A percentile compares a stretch with the other conserved stretches of the same genome.
These are phyloP conservation scores for Globisporangium alternatum DNA, from an alignment of 352 stramenopile species.

Conservation along the genomic window DNA sequence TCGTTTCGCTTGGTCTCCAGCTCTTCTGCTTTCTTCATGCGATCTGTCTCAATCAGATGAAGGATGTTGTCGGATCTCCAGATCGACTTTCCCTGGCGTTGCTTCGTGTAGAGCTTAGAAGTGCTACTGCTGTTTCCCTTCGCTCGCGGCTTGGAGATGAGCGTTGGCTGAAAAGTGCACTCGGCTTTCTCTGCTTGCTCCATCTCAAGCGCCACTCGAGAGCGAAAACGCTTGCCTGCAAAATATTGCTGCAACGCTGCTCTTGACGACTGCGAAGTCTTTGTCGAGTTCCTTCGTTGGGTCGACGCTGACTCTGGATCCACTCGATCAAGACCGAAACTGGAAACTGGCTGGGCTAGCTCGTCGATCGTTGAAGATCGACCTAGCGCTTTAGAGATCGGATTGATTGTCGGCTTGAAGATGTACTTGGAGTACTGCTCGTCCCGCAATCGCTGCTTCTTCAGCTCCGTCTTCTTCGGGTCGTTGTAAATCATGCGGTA, in stretches of 20 bases:
- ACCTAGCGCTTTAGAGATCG: slow-evolving; percentile 62
- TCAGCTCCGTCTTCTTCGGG: slow-evolving; percentile 48
- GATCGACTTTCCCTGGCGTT: slow-evolving; percentile 25
- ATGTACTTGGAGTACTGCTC: slow-evolving; percentile 54
- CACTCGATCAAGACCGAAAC: slow-evolving; percentile 16
- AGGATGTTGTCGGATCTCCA: slow-evolving; percentile 69
- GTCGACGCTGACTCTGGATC: neutral
- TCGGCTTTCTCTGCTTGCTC: slow-evolving; percentile 61
- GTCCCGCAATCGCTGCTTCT: slow-evolving; percentile 57
- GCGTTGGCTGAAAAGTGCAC: slow-evolving; percentile 64
- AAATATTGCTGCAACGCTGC: slow-evolving; percentile 48
- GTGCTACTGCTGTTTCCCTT: slow-evolving; percentile 27
- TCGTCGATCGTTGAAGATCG: slow-evolving; percentile 42
- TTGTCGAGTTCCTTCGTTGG: slow-evolving; percentile 13
- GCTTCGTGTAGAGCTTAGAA: slow-evolving; percentile 34
- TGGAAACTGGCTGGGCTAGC: slow-evolving; percentile 36
- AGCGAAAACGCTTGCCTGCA: slow-evolving; percentile 65
- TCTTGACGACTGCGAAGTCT: slow-evolving; percentile 20
- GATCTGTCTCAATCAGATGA: slow-evolving; percentile 61
- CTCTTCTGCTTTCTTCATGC: slow-evolving; percentile 47
- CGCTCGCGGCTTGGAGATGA: slow-evolving; percentile 26
- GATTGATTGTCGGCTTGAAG: slow-evolving; percentile 81
- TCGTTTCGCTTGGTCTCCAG: slow-evolving; percentile 61
- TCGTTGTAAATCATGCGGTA: slow-evolving; percentile 74
- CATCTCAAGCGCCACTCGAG: slow-evolving; percentile 65